Evolutionary conservation across 2,329 filamentous ascomycete genomes (phyloP).

Genomic region (Annulohypoxylon truncatum): DNA sequence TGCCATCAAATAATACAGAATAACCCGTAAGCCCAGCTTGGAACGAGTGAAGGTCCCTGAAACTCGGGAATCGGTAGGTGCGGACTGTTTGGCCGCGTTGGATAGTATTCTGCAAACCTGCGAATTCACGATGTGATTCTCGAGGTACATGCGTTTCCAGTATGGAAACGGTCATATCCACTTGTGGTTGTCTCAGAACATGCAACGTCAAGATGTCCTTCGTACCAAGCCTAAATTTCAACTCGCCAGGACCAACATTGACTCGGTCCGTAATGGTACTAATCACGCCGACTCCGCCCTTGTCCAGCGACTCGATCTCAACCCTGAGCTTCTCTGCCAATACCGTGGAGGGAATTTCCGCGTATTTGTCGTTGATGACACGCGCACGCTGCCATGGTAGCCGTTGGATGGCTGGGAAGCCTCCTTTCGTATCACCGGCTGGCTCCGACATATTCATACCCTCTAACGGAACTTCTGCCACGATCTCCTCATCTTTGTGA

Average conservation of each 20-base stretch:
- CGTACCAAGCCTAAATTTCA: constrained; percentile 74
- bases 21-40: constrained; percentile 84
- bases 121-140: constrained; percentile 71
- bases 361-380: constrained; percentile 78
- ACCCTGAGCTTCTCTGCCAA: constrained; percentile 81
- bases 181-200: constrained; percentile 77
- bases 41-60: constrained; percentile 80
- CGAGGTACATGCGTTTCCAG: constrained; percentile 73
- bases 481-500: constrained; percentile 74
- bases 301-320: constrained; percentile 77
- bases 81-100: constrained; percentile 73
- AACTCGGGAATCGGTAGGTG: constrained; percentile 74
- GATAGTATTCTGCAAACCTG: constrained; percentile 68
- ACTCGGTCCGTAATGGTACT: constrained; percentile 86
- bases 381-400: constrained; percentile 74
- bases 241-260: constrained; percentile 81
- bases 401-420: constrained; percentile 61
- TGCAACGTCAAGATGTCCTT: constrained; percentile 71
- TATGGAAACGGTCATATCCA: constrained; percentile 81
- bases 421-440: constrained; percentile 60
- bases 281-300: constrained; percentile 48
- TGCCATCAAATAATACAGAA: constrained; percentile 77
- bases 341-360: constrained; percentile 74
- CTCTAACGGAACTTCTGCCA: constrained; percentile 74
- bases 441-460: constrained; percentile 71